A percentile compares a stretch with the other conserved stretches of the same genome.
These are phyloP conservation scores for Penicillium sp. DNA, from an alignment of 2,329 filamentous ascomycete genomes.

Conservation along the genomic window DNA sequence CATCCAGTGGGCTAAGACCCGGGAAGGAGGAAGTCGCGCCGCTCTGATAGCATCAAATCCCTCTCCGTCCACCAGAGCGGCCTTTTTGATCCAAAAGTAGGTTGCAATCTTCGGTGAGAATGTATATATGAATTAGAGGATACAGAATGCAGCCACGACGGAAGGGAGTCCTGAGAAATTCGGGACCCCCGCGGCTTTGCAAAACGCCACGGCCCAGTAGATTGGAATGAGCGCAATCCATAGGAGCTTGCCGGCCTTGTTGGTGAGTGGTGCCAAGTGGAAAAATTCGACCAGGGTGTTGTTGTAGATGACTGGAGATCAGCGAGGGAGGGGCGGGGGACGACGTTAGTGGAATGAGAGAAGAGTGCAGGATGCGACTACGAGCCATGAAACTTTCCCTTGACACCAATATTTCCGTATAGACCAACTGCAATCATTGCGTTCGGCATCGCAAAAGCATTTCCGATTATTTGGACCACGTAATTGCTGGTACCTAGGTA, in stretches of 20 bases:
- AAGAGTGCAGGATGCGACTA: too few relatives aligned
- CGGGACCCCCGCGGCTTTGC: conserved; percentile 51
- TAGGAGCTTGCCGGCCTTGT: conserved; percentile 45
- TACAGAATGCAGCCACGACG: conserved; percentile 50
- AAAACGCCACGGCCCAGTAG: conserved; percentile 54
- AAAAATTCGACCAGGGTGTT: conserved; percentile 49
- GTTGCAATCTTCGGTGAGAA: conserved; percentile 50
- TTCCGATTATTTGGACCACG: conserved; percentile 42
- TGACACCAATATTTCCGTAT: conserved; percentile 52
- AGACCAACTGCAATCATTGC: conserved; percentile 42
- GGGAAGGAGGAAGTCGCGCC: conserved; percentile 7
- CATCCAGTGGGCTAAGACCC: conserved; percentile 11
- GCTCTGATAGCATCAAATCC: conserved; percentile 37
- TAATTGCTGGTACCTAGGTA: conserved; percentile 40
- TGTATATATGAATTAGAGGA: conserved; percentile 55
- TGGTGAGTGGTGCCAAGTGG: conserved; percentile 45
- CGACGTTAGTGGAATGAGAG: too few relatives aligned
- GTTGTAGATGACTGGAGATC: conserved; percentile 36
- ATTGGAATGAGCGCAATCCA: conserved; percentile 49
- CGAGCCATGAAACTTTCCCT: too few relatives aligned
- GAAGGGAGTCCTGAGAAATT: conserved; percentile 45
- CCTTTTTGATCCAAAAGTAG: conserved; percentile 42
- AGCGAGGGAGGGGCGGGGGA: background rate
- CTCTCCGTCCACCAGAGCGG: conserved; percentile 41
- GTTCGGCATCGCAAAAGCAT: conserved; percentile 40